Evolutionary conservation across 2,329 filamentous ascomycete species (phyloP), one percentile per base, ranked within the genome.

Genomic region (Trichophaea hybrida): DNA sequence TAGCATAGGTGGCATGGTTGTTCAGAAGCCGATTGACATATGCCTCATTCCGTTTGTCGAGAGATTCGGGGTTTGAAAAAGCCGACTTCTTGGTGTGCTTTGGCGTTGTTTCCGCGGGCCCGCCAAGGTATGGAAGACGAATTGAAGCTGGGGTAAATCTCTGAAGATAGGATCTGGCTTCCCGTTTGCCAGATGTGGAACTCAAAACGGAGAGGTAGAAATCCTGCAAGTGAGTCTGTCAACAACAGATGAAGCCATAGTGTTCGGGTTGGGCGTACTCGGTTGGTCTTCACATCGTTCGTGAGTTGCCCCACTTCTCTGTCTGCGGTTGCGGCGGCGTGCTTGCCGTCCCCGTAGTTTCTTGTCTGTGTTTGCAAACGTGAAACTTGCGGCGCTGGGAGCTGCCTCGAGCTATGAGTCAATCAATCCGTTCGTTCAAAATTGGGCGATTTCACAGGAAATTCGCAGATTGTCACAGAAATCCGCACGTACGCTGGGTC

Each of bases 161-260:
- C 67, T 93, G 85, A 13, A 98, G 78, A 70, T 96, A 98, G 40
- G 87, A 83, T 72, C 86, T 90, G 52, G 90, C 89, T 74, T 98
- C 93, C 68, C 93, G 83, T 73, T 90, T 94, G 0, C 91, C 96
- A 5, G 90, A 86, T 8, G 89, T 88, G 15, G 90, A 88, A 69
- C 87, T 88, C 35, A 98, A 77, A 2, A 97, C 80, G 13, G 88
- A 90, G 35, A 94, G 78, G 68, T 94, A 84, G 68, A 95, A 85
- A 69, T 95, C 88, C 84, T 89, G 56, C 48, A 51, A n/a, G n/a
- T 51, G 12, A 15, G 48, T 24, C 1, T 51, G 48, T 24, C 5
- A 24, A 24, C 12, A 12, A 17, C 40, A 17, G 40, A 46, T 6
- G 40, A 1, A 46, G 40, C 13, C 12, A 46, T n/a, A 7, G 24